Evolutionary conservation across 2,329 filamentous ascomycete genomes (phyloP), one percentile per base, ranked within the genome.

Genomic region (Sporothrix dimorphospora): DNA sequence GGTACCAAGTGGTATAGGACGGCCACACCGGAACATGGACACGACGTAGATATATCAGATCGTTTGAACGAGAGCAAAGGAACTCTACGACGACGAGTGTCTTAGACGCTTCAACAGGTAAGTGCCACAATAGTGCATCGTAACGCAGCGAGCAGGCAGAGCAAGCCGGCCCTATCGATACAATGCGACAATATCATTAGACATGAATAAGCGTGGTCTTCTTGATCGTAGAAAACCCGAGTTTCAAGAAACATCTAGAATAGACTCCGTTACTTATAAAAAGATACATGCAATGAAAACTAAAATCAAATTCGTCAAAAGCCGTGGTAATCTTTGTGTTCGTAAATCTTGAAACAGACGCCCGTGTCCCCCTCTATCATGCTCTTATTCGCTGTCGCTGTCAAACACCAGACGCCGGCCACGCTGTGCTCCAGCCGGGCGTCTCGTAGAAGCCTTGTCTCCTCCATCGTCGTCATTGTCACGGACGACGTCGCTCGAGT

Each of bases 381-480:
- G 71, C 16, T 42, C n/a, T 73, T 53, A 67, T 45, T 74, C 73
- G 40, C 74, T 76, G 69, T 75, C 74, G 34, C 72, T 74, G 61
- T 70, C 72, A 8, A 61, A 30, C 40, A 74, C 47, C 12, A 73
- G 14, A 40, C 72, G 69, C 1, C 75, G 72, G 21, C 47, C 30
- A 1, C 71, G 72, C 21, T 66, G 71, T 6, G 49, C 9, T 12
- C 40, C 69, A 3, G 55, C 49, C 19, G 71, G 57, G 24, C 73
- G 71, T 30, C 38, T 66, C 19, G 51, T 24, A 21, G 71, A 27
- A 34, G 71, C 55, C 21, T 65, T 45, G 38, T 27, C n/a, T 27
- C 59, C n/a, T 45, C 38, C 59, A 14, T 72, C 70, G 16, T 71
- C 70, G 11, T 72, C 69, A 4, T 55, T 34, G 16, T 71, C 53